Evolutionary conservation across 2,329 filamentous ascomycete genomes (phyloP), one percentile per base, ranked within the genome.

Genomic region (Pseudogymnoascus sp.): DNA sequence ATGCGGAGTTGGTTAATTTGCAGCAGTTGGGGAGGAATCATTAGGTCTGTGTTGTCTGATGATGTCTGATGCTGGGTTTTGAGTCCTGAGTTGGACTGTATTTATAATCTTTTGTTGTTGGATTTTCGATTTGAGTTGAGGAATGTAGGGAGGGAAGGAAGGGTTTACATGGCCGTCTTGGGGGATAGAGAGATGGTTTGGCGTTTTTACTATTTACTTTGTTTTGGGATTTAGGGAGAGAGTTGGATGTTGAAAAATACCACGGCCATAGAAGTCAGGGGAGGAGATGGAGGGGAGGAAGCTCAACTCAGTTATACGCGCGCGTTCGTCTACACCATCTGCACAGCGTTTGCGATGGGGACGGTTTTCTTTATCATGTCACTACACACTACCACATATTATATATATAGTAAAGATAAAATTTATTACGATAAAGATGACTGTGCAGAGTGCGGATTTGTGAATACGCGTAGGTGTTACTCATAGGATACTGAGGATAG

Each of bases 1-100:
- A 94, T 71, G 86, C 83, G 8, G 89, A 93, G 76, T 74, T 94
- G 66, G 90, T 93, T 58, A 90, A 89, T 67, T 76, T 93, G 68
- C 90, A 94, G 79, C 90, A 86, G 72, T 74, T 94, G 70, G 88
- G 84, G 68, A 89, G 85, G 77, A 74, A 63, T 59, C 18, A 64
- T 60, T 64, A 61, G 45, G 58, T 10, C 12, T 12, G 9, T 12
- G 18, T 12, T 12, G 33, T 4, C 33, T 10, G 33, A 10, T 12
- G 5, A 27, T 52, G 45, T 15, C 13, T 15, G 21, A 21, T 21
- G 21, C 21, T 21, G 21, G 4, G 21, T 21, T 21, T 21, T 21
- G 21, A 21, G 21, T 21, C 21, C 21, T 21, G 21, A 21, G 21
- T 21, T 21, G 21, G 21, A 21, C 21, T 21, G 21, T 21, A 21